A percentile compares a stretch with the other conserved stretches of the same genome.
phyloP scores from a whole-genome alignment of 352 stramenopile genomes.

The Blastocystis sp. region DNA sequence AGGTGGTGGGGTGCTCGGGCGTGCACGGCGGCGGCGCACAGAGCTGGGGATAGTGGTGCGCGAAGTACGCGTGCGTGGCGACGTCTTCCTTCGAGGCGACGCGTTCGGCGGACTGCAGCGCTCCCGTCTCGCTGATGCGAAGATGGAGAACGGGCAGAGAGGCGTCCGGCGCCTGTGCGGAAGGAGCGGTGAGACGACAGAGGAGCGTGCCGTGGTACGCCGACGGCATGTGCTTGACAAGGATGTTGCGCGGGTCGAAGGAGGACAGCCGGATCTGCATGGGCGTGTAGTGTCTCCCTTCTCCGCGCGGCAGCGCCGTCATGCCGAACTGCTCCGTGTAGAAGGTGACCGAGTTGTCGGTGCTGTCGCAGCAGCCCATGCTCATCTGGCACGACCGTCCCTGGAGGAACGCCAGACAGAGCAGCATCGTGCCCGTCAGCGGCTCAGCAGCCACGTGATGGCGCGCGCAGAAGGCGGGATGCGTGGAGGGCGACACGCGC shows the following conservation, averaged over 20 bases:
- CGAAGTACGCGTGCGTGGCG: background rate
- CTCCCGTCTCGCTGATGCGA: background rate
- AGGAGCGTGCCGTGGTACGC: background rate
- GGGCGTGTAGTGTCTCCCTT: conserved; percentile 54
- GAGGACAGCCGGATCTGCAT: conserved; percentile 40
- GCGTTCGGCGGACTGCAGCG: background rate
- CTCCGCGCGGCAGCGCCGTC: conserved; percentile 6
- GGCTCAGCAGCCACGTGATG: conserved; percentile 26
- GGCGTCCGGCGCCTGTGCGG: background rate
- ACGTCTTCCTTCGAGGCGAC: background rate
- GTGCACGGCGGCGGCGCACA: background rate
- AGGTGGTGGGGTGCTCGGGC: background rate
- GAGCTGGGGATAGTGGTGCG: background rate
- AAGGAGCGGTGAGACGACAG: background rate
- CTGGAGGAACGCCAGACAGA: conserved; percentile 68
- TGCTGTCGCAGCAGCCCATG: conserved; percentile 70
- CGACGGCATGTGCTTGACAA: conserved; percentile 16
- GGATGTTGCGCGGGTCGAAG: conserved; percentile 30
- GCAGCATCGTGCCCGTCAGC: conserved; percentile 34
- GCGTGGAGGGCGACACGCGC: background rate
- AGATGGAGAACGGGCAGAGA: background rate
- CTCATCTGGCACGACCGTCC: conserved; percentile 47
- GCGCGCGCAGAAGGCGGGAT: background rate
- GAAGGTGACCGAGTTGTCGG: conserved; percentile 57
- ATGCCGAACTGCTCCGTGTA: conserved; percentile 58